These are phyloP conservation scores for Cryphonectria radicalis DNA, from an alignment of 2,329 filamentous ascomycete species.

Conservation along the genomic window DNA sequence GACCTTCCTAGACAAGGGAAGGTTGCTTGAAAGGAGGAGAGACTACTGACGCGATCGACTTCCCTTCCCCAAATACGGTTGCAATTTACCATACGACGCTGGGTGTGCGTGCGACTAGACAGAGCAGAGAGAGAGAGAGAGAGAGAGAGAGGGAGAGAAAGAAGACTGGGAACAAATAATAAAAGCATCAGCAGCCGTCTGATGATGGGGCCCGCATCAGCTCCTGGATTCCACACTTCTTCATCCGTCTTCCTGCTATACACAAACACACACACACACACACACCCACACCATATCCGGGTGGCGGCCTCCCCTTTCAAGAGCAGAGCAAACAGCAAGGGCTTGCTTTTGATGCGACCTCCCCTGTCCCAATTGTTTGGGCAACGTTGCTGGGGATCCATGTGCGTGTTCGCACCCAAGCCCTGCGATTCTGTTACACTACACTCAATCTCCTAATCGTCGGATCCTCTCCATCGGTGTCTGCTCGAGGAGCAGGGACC, in stretches of 20 bases:
- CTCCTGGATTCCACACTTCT: constrained; percentile 15
- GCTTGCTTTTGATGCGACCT: constrained; percentile 8
- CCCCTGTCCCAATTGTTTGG: constrained; percentile 15
- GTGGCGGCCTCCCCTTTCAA: neutral
- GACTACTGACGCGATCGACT: constrained; percentile 17
- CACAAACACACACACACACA: neutral
- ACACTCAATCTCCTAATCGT: constrained; percentile 17
- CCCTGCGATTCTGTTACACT: constrained; percentile 22
- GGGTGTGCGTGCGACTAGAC: neutral
- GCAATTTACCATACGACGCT: constrained; percentile 15
- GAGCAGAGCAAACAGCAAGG: neutral
- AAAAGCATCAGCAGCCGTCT: constrained; percentile 14
- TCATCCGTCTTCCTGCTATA: neutral
- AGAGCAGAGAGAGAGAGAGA: neutral
- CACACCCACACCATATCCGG: neutral
- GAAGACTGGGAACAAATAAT: neutral
- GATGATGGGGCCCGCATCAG: constrained; percentile 9
- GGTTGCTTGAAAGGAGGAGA: constrained; percentile 9
- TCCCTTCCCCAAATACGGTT: constrained; percentile 7
- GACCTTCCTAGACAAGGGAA: constrained; percentile 22
- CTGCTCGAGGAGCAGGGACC: constrained; percentile 25
- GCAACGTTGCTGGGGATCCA: constrained; percentile 22
- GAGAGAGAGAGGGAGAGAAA: neutral
- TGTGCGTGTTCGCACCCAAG: constrained; percentile 17
- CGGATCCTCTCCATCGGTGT: constrained; percentile 23